phyloP scores from a whole-genome alignment of 495 filamentous ascomycete species.

The Evernia prunastri region DNA sequence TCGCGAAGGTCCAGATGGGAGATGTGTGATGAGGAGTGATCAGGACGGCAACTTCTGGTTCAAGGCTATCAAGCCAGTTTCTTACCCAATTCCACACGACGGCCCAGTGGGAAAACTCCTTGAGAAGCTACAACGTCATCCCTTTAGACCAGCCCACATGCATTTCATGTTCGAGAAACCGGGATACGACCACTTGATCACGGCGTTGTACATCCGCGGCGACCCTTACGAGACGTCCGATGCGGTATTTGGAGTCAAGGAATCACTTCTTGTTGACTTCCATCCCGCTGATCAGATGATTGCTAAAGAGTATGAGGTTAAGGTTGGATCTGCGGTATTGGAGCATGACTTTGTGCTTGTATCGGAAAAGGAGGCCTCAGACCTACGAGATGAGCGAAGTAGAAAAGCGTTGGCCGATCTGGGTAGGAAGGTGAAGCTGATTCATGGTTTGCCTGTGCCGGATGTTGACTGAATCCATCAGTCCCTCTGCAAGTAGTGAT shows the following conservation, averaged over 20 bases:
- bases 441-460: constrained; percentile 77
- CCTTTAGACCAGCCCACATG: constrained; percentile 80
- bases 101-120: constrained; percentile 81
- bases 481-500: not conserved
- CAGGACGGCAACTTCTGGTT: constrained; percentile 78
- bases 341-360: constrained; percentile 71
- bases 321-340: constrained; percentile 49
- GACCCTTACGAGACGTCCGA: constrained; percentile 89
- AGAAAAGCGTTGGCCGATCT: constrained; percentile 62
- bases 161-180: constrained; percentile 92
- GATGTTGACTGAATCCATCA: constrained; percentile 48
- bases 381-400: constrained; percentile 64
- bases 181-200: constrained; percentile 80
- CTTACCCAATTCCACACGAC: constrained; percentile 85
- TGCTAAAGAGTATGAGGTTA: constrained; percentile 51
- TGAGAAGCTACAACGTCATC: constrained; percentile 62
- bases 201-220: constrained; percentile 77
- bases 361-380: constrained; percentile 61
- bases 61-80: constrained; percentile 76
- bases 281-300: constrained; percentile 55
- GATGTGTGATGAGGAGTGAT: constrained; percentile 70
- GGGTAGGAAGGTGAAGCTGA: constrained; percentile 68
- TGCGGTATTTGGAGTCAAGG: constrained; percentile 89
- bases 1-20: constrained; percentile 64
- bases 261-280: constrained; percentile 70